Conservation (phyloP, 2,329 filamentous ascomycete genomes). For the Penicillium sp. region DNA sequence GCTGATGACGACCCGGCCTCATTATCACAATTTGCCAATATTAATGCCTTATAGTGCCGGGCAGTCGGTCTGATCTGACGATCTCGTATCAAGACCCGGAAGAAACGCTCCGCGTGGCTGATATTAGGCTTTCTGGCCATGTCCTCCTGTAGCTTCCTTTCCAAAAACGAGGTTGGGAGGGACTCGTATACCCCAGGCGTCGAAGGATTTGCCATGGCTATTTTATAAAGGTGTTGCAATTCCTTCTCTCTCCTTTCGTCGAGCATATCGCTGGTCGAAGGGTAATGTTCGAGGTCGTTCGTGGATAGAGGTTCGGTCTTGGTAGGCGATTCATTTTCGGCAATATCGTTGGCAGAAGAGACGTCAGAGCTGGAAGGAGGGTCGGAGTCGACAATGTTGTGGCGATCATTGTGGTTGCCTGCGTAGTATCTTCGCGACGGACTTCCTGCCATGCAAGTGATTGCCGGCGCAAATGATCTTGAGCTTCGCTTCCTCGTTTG, state of each 20-base stretch:
- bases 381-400: neutral
- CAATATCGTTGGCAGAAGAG: neutral
- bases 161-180: conserved; percentile 23
- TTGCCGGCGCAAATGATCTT: conserved; percentile 3
- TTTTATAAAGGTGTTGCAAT: neutral
- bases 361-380: neutral
- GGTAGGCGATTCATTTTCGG: neutral
- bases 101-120: conserved; percentile 33
- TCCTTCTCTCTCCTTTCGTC: conserved; percentile 1
- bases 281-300: neutral
- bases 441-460: conserved; percentile 10
- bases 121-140: conserved; percentile 31
- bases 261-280: neutral
- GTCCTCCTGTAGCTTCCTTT: conserved; percentile 34
- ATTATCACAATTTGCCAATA: conserved; percentile 70
- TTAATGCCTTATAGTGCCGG: conserved; percentile 70
- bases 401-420: neutral
- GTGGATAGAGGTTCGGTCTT: neutral
- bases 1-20: conserved; percentile 67
- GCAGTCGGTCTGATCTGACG: conserved; percentile 41
- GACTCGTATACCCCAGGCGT: conserved; percentile 1
- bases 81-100: conserved; percentile 44
- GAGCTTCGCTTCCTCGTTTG: conserved; percentile 13
- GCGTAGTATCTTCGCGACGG: conserved; percentile 21
- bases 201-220: neutral